phyloP scores from a whole-genome alignment of 768 basidiomycete species.

The Floccularia luteovirens region DNA sequence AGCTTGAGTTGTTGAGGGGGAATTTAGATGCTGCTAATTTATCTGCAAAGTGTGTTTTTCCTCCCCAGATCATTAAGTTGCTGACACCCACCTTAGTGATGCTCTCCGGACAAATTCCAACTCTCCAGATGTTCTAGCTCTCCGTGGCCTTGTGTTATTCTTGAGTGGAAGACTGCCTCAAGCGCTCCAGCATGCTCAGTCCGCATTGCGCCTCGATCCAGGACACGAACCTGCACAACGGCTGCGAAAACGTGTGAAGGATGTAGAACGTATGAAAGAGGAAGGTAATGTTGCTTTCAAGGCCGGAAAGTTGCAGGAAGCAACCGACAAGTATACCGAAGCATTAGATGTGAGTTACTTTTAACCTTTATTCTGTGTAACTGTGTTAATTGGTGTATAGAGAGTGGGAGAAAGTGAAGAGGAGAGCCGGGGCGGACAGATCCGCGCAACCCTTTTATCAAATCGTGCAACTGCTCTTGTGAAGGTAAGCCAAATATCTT shows the following conservation, averaged over 20 bases:
- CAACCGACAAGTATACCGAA: slow-evolving; percentile 59
- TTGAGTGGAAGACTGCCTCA: slow-evolving; percentile 62
- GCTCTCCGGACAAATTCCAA: slow-evolving; percentile 64
- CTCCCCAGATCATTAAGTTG: background rate
- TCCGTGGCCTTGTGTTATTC: slow-evolving; percentile 79
- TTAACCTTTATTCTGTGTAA: too few species aligned
- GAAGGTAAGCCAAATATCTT: slow-evolving; percentile 38
- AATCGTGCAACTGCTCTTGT: slow-evolving; percentile 80
- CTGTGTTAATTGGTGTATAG: too few species aligned
- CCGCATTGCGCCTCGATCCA: slow-evolving; percentile 74
- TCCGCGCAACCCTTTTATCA: slow-evolving; percentile 72
- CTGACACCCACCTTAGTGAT: slow-evolving; percentile 37
- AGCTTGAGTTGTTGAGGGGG: slow-evolving; percentile 66
- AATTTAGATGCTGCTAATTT: slow-evolving; percentile 68
- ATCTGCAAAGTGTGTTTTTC: slow-evolving; percentile 60
- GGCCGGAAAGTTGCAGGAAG: slow-evolving; percentile 45
- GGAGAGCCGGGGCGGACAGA: slow-evolving; percentile 74
- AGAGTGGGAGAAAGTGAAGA: slow-evolving; percentile 59
- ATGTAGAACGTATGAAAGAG: slow-evolving; percentile 77
- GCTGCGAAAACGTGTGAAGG: slow-evolving; percentile 72
- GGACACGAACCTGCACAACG: slow-evolving; percentile 63
- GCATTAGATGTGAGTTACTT: slow-evolving; percentile 59
- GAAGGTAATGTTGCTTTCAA: slow-evolving; percentile 82
- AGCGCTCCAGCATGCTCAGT: slow-evolving; percentile 61
- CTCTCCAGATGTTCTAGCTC: slow-evolving; percentile 71